These are phyloP conservation scores for Fremontodendron californicum DNA, from an alignment of 345 rosid genomes.

Conservation along the genomic window DNA sequence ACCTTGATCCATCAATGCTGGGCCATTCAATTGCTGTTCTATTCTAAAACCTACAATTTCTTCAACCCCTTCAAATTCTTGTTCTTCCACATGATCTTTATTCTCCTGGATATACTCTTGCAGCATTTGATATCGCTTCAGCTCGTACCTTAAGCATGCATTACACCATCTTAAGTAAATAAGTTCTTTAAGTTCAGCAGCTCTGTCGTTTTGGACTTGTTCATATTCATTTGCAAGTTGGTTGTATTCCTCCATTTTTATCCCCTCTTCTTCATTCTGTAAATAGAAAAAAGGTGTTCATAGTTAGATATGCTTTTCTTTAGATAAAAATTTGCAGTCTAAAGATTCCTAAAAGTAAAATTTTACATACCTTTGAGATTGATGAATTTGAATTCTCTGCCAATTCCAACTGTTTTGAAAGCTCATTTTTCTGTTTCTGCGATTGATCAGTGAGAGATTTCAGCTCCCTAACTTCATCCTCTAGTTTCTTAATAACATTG, in stretches of 20 bases:
- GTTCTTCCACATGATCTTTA: constrained; percentile 20
- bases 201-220: constrained; percentile 38
- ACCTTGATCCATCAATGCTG: constrained; percentile 16
- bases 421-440: constrained; percentile 41
- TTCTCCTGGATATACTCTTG: constrained; percentile 27
- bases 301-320: neutral
- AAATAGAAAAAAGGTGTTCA: neutral
- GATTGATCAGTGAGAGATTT: constrained; percentile 22
- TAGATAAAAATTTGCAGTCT: neutral
- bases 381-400: constrained; percentile 27
- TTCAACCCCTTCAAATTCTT: constrained; percentile 24
- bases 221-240: constrained; percentile 43
- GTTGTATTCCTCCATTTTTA: constrained; percentile 36
- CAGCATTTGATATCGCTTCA: constrained; percentile 32
- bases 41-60: constrained; percentile 16
- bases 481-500: constrained; percentile 31
- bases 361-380: constrained; percentile 36
- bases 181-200: constrained; percentile 47
- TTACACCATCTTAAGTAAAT: constrained; percentile 61
- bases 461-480: constrained; percentile 37
- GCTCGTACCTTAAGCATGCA: constrained; percentile 68
- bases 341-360: neutral
- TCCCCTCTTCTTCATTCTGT: constrained; percentile 32
- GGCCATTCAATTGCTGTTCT: constrained; percentile 25
- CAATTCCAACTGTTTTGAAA: constrained; percentile 22